Base-by-base conservation (phyloP, 306 rosid species). In the Pueraria montana region DNA sequence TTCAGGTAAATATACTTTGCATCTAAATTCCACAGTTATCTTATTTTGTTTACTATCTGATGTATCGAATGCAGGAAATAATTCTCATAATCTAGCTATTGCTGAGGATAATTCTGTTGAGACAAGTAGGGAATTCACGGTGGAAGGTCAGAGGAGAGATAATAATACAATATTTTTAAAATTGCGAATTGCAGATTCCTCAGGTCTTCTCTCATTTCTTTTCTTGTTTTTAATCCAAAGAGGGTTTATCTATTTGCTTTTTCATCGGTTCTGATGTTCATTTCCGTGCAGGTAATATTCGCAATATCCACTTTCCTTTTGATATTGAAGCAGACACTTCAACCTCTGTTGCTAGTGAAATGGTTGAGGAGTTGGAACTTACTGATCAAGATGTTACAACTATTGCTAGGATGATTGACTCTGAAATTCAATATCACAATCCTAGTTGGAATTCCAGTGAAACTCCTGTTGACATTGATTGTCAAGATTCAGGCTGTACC, bases 281-380 rank as follows among this genome's bases (percentile, higher is more conserved):
- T 67, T 45, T 78, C 62, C 36, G 11, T 40, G 78, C 80, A 96
- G 99, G 98, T 80, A 76, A 89, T 69, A 85, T 91, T 82, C 97
- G 94, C 86, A 92, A 90, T 85, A 96, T 96, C 72, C 99, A 96
- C 88, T 96, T 96, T 65, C 99, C 99, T 74, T 96, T 96, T 80
- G 94, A 96, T 84, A 85, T 87, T 63, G 94, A 84, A 82, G 94
- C 86, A 63, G 99, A 96, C 84, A 96, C 99, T 42, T 86, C 98
- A 59, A 83, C 88, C 80, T 87, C 95, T 38, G 98, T 96, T 84
- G 99, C 99, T 2, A 86, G 98, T 87, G 99, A 96, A 92, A 96
- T 94, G 99, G 99, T 96, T 38, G 90, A 91, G 86, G 97, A 96
- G 85, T 88, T 96, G 81, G 97, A 92, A 83, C 95, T 96, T 23